Evolutionary conservation across 352 stramenopile species (phyloP).

Genomic region (Globisporangium echinulatum): DNA sequence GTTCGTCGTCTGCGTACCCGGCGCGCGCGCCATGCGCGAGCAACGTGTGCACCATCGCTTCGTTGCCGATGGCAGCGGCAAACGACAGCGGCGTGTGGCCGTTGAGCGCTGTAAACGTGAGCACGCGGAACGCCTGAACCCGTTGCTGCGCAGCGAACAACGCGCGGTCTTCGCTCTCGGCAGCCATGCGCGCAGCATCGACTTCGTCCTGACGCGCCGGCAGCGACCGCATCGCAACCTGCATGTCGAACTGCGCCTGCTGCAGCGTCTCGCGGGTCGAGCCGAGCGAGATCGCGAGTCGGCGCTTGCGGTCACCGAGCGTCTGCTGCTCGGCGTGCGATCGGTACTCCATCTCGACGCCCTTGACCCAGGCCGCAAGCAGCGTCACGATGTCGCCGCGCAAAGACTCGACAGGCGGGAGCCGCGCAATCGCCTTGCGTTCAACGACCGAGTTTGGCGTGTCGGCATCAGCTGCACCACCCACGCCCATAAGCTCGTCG

Average conservation of each 20-base stretch:
- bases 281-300: slow-evolving; percentile 33
- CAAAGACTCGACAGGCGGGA: slow-evolving; percentile 30
- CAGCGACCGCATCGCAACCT: slow-evolving; percentile 57
- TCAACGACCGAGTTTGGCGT: slow-evolving; percentile 6
- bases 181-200: slow-evolving; percentile 20
- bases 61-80: slow-evolving; percentile 58
- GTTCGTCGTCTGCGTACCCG: slow-evolving; percentile 41
- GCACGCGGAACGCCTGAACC: slow-evolving; percentile 37
- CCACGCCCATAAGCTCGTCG: slow-evolving; percentile 5
- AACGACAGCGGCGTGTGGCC: slow-evolving; percentile 71
- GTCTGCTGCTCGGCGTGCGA: slow-evolving; percentile 40
- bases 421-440: slow-evolving; percentile 11
- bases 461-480: not conserved
- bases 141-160: slow-evolving; percentile 37
- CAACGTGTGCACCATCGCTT: slow-evolving; percentile 69
- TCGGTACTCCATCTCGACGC: slow-evolving; percentile 76
- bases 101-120: slow-evolving; percentile 51
- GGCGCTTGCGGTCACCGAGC: slow-evolving; percentile 46
- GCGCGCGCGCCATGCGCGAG: slow-evolving; percentile 46
- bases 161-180: slow-evolving; percentile 29
- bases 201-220: slow-evolving; percentile 62
- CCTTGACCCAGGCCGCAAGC: slow-evolving; percentile 62
- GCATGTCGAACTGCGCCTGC: slow-evolving; percentile 43
- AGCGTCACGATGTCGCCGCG: slow-evolving; percentile 41
- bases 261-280: slow-evolving; percentile 29